Base-by-base conservation (phyloP, 352 stramenopile species). In the Phytophthora pisi region DNA sequence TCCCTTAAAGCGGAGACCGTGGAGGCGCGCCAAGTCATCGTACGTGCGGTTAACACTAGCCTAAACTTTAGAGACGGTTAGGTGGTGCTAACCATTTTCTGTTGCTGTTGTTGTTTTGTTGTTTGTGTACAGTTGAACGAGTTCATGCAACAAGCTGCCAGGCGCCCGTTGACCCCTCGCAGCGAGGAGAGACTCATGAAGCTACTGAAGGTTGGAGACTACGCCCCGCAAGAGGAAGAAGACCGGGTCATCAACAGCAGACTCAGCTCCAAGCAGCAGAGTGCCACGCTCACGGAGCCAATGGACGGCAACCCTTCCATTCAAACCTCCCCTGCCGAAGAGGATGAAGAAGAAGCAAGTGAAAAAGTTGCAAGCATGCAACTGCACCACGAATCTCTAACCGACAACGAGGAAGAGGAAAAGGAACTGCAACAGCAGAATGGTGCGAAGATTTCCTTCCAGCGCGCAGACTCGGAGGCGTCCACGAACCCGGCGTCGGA, bases 11-110 rank as follows among this genome's bases (percentile, higher is more conserved):
- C 81, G 1, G 86, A 90, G 30, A 77, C 86, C 7, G 74, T 94
- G 9, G 84, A 93, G 51, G 77, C 72, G 15, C 69, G 86, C 24
- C 84, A 91, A 78, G 86, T 93, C 5, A 40, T 92, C 75, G 79
- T 90, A 63, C 55, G 74, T 26, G 16, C 43, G 43, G 43, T 45
- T 45, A 45, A 45, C 38, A 45, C 38, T 26, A 50, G 43, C 16
- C 43, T 50, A 50, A 50, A 50, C 5, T 50, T 50, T 50, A 26
- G 38, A 26, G n/a, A 26, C 43, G 43, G 16, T 50, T 50, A 26
- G 43, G n/a, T 50, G 43, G 43, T 50, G n/a, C 43, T 24, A 46
- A n/a, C 9, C 8, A 3, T 43, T 20, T 20, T 20, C 20, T 20
- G 20, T 28, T 51, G 13, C 15, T 72, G 26, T 20, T 52, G 15